A percentile compares a stretch with the other conserved stretches of the same genome.
phyloP scores from a whole-genome alignment of 2,329 filamentous ascomycete genomes.

The Calonectria fujianensis region DNA sequence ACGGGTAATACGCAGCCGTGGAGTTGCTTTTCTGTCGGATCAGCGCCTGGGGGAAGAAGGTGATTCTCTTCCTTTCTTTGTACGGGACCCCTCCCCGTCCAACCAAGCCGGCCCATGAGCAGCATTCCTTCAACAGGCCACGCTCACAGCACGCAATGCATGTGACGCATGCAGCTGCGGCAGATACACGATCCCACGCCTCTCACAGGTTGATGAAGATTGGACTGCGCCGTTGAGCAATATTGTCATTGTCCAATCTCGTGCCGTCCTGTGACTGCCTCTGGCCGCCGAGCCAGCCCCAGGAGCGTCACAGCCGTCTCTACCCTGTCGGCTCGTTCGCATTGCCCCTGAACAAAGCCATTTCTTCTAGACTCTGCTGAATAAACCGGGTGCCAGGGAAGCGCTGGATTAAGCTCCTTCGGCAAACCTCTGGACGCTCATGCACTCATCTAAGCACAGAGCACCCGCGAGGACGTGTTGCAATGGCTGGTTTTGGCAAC shows the following conservation, averaged over 20 bases:
- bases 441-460: slow-evolving; percentile 18
- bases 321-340: slow-evolving; percentile 12
- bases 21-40: slow-evolving; percentile 52
- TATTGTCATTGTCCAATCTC: slow-evolving; percentile 27
- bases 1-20: slow-evolving; percentile 32
- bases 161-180: slow-evolving; percentile 45
- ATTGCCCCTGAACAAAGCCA: slow-evolving; percentile 24
- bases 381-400: slow-evolving; percentile 35
- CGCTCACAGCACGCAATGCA: slow-evolving; percentile 37
- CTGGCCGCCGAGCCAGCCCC: slow-evolving; percentile 25
- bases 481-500: background rate
- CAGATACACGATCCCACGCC: slow-evolving; percentile 34
- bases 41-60: slow-evolving; percentile 45
- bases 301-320: slow-evolving; percentile 16
- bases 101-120: slow-evolving; percentile 4
- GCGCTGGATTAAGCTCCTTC: slow-evolving; percentile 17
- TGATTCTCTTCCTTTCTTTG: slow-evolving; percentile 40
- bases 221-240: slow-evolving; percentile 24
- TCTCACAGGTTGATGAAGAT: slow-evolving; percentile 24
- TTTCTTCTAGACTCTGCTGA: slow-evolving; percentile 27
- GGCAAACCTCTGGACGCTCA: slow-evolving; percentile 8
- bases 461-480: background rate
- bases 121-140: slow-evolving; percentile 44
- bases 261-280: slow-evolving; percentile 12
- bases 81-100: slow-evolving; percentile 2